Percentiles rank a stretch among this genome's conserved stretches.
These are phyloP conservation scores for Panaeolus cyanescens DNA, from an alignment of 768 basidiomycete species.

Conservation along the genomic window DNA sequence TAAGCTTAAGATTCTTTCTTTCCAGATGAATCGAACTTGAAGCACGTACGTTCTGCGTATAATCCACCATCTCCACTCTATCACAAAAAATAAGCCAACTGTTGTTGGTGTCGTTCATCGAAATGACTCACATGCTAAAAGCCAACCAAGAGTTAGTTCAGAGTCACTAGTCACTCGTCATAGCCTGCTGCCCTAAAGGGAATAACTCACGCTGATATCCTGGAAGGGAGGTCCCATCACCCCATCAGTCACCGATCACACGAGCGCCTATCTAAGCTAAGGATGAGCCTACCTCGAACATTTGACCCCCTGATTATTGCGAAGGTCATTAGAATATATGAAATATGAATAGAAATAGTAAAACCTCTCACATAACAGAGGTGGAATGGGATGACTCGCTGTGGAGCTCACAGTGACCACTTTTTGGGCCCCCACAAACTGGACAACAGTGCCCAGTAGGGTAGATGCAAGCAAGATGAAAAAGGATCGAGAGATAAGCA, in stretches of 20 bases:
- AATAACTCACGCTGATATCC: slow-evolving; percentile 61
- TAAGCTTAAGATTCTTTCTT: no score
- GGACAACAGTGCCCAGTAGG: slow-evolving; percentile 5
- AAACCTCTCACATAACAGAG: slow-evolving; percentile 48
- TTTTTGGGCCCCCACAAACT: slow-evolving; percentile 8
- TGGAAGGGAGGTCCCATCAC: slow-evolving; percentile 17
- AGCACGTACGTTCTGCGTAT: slow-evolving; percentile 59
- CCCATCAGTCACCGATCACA: not conserved
- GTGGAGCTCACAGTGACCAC: slow-evolving; percentile 45
- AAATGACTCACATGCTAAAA: slow-evolving; percentile 36
- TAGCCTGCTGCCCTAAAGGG: not conserved
- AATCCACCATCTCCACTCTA: slow-evolving; percentile 71
- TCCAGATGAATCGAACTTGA: not conserved
- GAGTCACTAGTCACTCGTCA: no score
- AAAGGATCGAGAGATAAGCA: not conserved
- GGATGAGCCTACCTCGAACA: slow-evolving; percentile 54
- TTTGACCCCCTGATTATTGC: slow-evolving; percentile 34
- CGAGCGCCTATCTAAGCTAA: not conserved
- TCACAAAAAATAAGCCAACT: not conserved
- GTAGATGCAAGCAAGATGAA: not conserved
- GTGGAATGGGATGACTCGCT: slow-evolving; percentile 54
- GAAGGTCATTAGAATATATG: not conserved
- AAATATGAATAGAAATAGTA: not conserved
- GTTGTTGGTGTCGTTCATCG: not conserved
- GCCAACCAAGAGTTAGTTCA: slow-evolving; percentile 1